phyloP scores from a whole-genome alignment of 805 yeast species.

The Ogataea trehalophila region DNA sequence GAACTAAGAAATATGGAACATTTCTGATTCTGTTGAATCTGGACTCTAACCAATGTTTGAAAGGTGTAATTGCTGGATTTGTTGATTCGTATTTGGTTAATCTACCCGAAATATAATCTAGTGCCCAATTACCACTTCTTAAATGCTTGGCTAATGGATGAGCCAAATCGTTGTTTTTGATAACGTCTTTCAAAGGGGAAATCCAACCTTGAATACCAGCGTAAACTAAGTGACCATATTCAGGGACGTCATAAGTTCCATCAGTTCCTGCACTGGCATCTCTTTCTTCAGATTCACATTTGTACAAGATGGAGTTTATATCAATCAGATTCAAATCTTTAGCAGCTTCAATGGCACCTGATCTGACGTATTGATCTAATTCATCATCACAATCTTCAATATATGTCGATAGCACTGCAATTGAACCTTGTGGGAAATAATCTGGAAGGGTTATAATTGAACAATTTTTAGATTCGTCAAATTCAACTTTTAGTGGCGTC shows the following conservation, averaged over 20 bases:
- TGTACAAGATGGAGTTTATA: conserved; percentile 68
- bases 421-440: conserved; percentile 83
- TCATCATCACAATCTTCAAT: conserved; percentile 60
- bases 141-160: conserved; percentile 80
- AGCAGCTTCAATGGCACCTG: conserved; percentile 76
- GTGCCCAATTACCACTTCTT: conserved; percentile 84
- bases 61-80: conserved; percentile 45
- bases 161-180: conserved; percentile 69
- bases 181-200: conserved; percentile 56
- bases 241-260: conserved; percentile 75
- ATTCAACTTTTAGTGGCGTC: conserved; percentile 43
- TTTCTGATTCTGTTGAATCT: conserved; percentile 58
- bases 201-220: conserved; percentile 96
- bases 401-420: conserved; percentile 73
- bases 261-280: conserved; percentile 68
- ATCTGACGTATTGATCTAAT: conserved; percentile 61
- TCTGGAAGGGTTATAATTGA: conserved; percentile 56
- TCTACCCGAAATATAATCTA: conserved; percentile 67
- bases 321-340: conserved; percentile 56
- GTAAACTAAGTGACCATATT: conserved; percentile 67
- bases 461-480: conserved; percentile 36
- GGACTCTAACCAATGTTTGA: conserved; percentile 63
- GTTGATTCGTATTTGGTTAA: conserved; percentile 45
- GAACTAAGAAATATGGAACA: conserved; percentile 77
- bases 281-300: conserved; percentile 82